Evolutionary conservation across 1,284 basidiomycete species (phyloP).

Genomic region (Porodaedalea pini): DNA sequence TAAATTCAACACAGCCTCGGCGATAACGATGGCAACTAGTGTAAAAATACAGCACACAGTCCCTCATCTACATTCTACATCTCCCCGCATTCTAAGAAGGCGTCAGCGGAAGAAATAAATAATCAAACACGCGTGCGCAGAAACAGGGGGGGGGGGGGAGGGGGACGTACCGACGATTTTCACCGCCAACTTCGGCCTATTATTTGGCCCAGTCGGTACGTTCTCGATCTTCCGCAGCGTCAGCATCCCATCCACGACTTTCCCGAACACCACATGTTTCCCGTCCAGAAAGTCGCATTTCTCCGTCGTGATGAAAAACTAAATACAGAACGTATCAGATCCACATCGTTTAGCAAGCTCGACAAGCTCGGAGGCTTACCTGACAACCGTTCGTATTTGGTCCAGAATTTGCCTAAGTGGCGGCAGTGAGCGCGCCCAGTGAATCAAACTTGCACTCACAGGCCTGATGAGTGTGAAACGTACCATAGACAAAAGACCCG

Average conservation of each 20-base stretch:
- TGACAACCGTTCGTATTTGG: constrained; percentile 92
- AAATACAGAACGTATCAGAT: constrained; percentile 2
- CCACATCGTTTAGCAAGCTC: background rate
- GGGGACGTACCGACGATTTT: constrained; percentile 71
- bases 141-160: constrained; percentile 26
- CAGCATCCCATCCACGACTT: constrained; percentile 84
- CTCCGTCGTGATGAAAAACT: constrained; percentile 97
- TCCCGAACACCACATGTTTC: constrained; percentile 93
- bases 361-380: constrained; percentile 36
- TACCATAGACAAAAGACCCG: constrained; percentile 86
- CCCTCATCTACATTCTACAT: constrained; percentile 6
- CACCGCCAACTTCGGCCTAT: constrained; percentile 78
- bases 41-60: too few species aligned
- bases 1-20: too few species aligned
- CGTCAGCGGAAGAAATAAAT: too few species aligned
- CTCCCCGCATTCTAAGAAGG: constrained; percentile 18
- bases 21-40: too few species aligned
- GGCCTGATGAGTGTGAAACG: constrained; percentile 21
- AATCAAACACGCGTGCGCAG: background rate
- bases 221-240: constrained; percentile 93
- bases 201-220: constrained; percentile 85
- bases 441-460: background rate
- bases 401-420: constrained; percentile 84
- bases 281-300: constrained; percentile 93
- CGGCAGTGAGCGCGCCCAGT: background rate